Conservation (phyloP, 2,329 filamentous ascomycete species). For the Clarireedia hainanense region DNA sequence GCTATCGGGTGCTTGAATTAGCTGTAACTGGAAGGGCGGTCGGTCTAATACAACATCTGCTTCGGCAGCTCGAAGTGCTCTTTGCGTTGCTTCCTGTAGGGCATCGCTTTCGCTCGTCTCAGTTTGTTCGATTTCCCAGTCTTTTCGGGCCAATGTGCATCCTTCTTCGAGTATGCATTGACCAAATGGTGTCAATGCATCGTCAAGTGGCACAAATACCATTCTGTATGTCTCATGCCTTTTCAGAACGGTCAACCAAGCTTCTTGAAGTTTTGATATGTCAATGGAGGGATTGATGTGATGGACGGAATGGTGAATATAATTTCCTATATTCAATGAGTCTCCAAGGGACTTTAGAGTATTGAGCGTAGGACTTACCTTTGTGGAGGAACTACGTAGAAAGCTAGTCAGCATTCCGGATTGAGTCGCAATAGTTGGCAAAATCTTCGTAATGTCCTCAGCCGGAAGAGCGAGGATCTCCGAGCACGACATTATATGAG, state of each 20-base stretch:
- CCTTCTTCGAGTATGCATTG: neutral
- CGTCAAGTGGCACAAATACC: neutral
- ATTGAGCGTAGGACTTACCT: neutral
- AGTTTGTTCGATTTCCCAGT: neutral
- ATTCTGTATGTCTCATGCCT: neutral
- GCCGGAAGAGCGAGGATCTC: neutral
- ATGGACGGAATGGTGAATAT: constrained; percentile 2
- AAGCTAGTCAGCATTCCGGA: constrained; percentile 3
- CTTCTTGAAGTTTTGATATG: neutral
- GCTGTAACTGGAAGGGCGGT: neutral
- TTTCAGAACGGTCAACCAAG: neutral
- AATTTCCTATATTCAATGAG: neutral
- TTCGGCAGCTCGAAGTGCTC: neutral
- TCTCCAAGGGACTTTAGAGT: neutral
- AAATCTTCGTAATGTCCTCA: neutral
- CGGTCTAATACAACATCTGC: neutral
- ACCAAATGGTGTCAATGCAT: neutral
- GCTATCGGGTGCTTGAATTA: neutral
- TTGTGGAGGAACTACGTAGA: neutral
- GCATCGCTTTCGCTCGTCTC: neutral
- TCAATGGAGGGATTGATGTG: neutral
- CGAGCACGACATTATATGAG: neutral
- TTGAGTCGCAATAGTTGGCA: constrained; percentile 1
- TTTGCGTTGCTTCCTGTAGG: neutral
- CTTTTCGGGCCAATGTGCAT: neutral